Evolutionary conservation across 2,329 filamentous ascomycete genomes (phyloP).

Genomic region (Amauroascus niger): DNA sequence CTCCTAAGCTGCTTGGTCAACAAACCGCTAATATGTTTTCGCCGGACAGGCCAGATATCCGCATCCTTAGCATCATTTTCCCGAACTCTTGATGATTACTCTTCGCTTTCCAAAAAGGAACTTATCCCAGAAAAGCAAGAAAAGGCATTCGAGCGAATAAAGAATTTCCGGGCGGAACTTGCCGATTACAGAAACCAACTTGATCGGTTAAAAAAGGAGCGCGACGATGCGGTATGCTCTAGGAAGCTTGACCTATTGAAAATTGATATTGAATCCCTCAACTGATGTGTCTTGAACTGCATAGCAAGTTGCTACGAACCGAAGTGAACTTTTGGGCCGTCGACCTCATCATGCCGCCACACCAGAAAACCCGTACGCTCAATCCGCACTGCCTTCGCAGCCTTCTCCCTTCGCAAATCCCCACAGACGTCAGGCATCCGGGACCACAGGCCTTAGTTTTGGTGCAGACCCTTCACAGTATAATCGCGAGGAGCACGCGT

Average conservation of each 20-base stretch:
- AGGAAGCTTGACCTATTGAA: neutral
- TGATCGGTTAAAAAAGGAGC: slow-evolving; percentile 63
- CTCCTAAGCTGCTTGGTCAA: neutral
- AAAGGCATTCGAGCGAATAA: slow-evolving; percentile 76
- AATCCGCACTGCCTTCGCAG: slow-evolving; percentile 40
- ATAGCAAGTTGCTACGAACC: slow-evolving; percentile 55
- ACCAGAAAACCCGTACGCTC: slow-evolving; percentile 87
- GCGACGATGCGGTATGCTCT: slow-evolving; percentile 60
- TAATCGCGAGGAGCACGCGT: slow-evolving; percentile 66
- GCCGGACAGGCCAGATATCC: slow-evolving; percentile 55
- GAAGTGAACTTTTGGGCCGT: slow-evolving; percentile 73
- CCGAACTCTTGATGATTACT: slow-evolving; percentile 88
- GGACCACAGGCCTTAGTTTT: slow-evolving; percentile 35
- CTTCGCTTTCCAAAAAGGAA: slow-evolving; percentile 73
- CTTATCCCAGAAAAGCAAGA: slow-evolving; percentile 84
- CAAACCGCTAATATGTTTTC: neutral
- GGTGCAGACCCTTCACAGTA: slow-evolving; percentile 46
- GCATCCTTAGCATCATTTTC: slow-evolving; percentile 71
- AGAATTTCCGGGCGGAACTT: slow-evolving; percentile 75
- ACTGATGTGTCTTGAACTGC: neutral
- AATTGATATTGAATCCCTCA: neutral
- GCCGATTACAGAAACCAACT: slow-evolving; percentile 69
- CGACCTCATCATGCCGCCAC: slow-evolving; percentile 68
- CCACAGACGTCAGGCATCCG: slow-evolving; percentile 23
- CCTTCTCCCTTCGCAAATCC: slow-evolving; percentile 35